Evolutionary conservation across 495 filamentous ascomycete genomes (phyloP), one percentile per base, ranked within the genome.

Genomic region (Penicillium herquei): DNA sequence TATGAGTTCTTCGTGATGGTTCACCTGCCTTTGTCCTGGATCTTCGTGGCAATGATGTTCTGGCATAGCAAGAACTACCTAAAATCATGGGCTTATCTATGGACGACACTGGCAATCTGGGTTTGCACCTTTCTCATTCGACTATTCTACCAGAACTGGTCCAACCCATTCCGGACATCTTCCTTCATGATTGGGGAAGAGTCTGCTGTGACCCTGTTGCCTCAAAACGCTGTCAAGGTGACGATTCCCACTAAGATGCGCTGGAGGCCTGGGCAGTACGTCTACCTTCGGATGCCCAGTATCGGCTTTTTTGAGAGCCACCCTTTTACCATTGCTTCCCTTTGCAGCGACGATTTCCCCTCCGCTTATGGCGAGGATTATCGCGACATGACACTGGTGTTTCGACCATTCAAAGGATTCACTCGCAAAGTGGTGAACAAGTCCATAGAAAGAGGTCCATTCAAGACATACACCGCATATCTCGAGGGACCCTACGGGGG

Each of bases 41-140:
- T 90, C 35, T 96, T 90, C 64, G 68, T 97, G 33, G 91, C 78
- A 9, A 81, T 96, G 74, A 81, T 98, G 13, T 96, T 98, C 71
- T 98, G 93, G 93, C 93, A 98, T 70, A 94, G 88, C 61, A 86
- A 90, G 62, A 96, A 98, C 69, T 95, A 90, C 66, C 78, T 98
- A 31, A 86, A 85, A 13, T 95, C 92, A 6, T 98, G 94, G 93
- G 78, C 84, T 68, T 98, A 97, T 62, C 81, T 98, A 8, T 94
- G 80, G 62, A 86, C 90, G 9, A 94, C 91, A 0, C 73, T 91
- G 37, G 90, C 76, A 34, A 91, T 96, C 64, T 94, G 91, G 86
- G 70, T 79, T 8, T 39, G 83, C 10, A 88, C 87, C 44, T 87
- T 87, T 58, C 63, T 78, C 52, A 69, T 82, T 35, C 81, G 90